These are phyloP conservation scores for Saccharomyces mikatae DNA, from an alignment of 805 yeast species.

Conservation along the genomic window DNA sequence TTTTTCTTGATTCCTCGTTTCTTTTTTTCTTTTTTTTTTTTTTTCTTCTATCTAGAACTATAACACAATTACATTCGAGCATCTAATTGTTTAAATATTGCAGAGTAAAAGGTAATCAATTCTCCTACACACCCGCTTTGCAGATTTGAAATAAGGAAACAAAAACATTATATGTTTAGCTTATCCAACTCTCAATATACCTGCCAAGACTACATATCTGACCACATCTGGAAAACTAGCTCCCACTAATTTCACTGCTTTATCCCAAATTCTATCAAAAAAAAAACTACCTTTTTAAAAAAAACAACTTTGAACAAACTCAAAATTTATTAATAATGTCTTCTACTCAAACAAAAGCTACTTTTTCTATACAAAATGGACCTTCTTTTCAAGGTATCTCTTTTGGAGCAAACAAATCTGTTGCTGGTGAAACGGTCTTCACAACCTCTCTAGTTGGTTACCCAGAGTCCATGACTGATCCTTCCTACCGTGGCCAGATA, in stretches of 20 bases:
- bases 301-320: background rate
- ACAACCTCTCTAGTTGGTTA: constrained; percentile 97
- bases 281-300: background rate
- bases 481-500: constrained; percentile 94
- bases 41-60: constrained; percentile 1
- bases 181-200: constrained; percentile 30
- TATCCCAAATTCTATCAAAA: constrained; percentile 5
- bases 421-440: constrained; percentile 96
- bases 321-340: constrained; percentile 13
- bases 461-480: constrained; percentile 98
- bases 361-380: constrained; percentile 84
- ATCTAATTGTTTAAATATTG: background rate
- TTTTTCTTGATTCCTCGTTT: background rate
- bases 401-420: constrained; percentile 88
- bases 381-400: constrained; percentile 90
- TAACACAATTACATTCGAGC: background rate
- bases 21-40: background rate
- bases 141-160: background rate
- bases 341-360: constrained; percentile 58
- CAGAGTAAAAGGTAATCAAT: background rate
- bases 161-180: constrained; percentile 22
- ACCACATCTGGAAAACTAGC: constrained; percentile 47
- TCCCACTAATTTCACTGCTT: constrained; percentile 27
- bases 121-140: background rate
- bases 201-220: constrained; percentile 42